Evolutionary conservation across 2,329 filamentous ascomycete genomes (phyloP).

Genomic region (Elsinoe perseae): DNA sequence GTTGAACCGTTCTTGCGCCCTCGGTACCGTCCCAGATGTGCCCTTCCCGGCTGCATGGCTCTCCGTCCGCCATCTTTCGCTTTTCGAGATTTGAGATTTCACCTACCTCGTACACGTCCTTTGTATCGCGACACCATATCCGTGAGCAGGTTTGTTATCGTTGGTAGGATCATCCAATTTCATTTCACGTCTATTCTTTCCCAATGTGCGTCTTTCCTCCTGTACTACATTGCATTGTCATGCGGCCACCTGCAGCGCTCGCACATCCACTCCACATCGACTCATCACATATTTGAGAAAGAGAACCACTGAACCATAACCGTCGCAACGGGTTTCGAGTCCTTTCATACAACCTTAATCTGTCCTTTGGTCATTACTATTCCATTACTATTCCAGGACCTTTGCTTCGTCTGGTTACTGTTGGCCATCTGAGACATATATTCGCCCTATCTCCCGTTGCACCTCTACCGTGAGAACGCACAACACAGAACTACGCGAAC

Average conservation of each 20-base stretch:
- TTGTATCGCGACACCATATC: not conserved
- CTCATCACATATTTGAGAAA: conserved; percentile 9
- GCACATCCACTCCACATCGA: not conserved
- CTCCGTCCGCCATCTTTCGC: not conserved
- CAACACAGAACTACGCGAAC: not conserved
- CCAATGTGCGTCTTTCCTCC: not conserved
- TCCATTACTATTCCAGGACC: conserved; percentile 9
- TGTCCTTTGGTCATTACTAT: conserved; percentile 4
- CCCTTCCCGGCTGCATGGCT: not conserved
- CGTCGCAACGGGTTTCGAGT: conserved; percentile 10
- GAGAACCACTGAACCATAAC: conserved; percentile 6
- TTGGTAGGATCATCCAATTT: conserved; percentile 8
- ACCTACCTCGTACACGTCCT: conserved; percentile 1
- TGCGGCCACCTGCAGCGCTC: conserved; percentile 4
- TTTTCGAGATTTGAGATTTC: conserved; percentile 3
- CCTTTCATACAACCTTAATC: conserved; percentile 13
- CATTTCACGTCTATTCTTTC: not conserved
- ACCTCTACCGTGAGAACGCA: not conserved
- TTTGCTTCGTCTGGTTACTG: not conserved
- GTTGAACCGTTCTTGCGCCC: conserved; percentile 13
- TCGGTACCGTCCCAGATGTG: conserved; percentile 14
- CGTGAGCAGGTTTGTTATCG: not conserved
- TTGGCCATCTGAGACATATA: conserved; percentile 10
- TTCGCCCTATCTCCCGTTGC: conserved; percentile 12
- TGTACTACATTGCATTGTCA: conserved; percentile 5